Evolutionary conservation across 768 basidiomycete genomes (phyloP), one percentile per base, ranked within the genome.

Genomic region (Clavulina sp.): DNA sequence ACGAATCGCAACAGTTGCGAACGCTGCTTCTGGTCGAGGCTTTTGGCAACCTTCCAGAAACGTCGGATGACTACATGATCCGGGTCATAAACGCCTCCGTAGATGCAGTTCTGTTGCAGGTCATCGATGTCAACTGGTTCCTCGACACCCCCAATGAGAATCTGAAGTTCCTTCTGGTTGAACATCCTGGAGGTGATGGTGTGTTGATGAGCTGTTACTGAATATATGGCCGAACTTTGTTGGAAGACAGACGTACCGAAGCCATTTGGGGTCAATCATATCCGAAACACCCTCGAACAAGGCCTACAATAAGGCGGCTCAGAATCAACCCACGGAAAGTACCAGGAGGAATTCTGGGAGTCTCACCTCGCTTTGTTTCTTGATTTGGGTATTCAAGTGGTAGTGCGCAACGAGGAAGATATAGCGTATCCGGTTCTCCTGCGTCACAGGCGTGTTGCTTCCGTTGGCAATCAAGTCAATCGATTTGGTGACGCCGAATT

Each of bases 91-190:
- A 81, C 60, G 4, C 91, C 88, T 1, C 88, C 87, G 55, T 93
- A 89, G 48, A 79, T 74, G 0, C 86, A 86, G 59, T 97, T 70
- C 5, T 62, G 59, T 52, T 79, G 70, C 53, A 96, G 65, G 63
- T 99, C 92, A 16, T 81, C 77, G 5, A 96, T 57, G 60, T 92
- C 84, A 44, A 93, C 80, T 0, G 83, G 81, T 0, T 84, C 70
- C 54, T 92, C 83, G 30, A 84, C 83, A 4, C 87, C 89, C 0
- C 92, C 92, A 4, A 99, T 71, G 1, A 97, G 69, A 46, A 93
- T 81, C 62, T 91, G 89, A 3, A 96, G 70, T 64, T 97, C 95
- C 61, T 87, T 84, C 57, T 93, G 92, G 63, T 96, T 93, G 68
- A 97, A 99, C 86, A 97, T 92, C 41, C 88, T 85, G 55, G 59